A percentile compares a stretch with the other conserved stretches of the same genome.
Evolutionary conservation across 192 early-diverging fungal genomes (phyloP).

Genomic region (Backusella tarrabulga): DNA sequence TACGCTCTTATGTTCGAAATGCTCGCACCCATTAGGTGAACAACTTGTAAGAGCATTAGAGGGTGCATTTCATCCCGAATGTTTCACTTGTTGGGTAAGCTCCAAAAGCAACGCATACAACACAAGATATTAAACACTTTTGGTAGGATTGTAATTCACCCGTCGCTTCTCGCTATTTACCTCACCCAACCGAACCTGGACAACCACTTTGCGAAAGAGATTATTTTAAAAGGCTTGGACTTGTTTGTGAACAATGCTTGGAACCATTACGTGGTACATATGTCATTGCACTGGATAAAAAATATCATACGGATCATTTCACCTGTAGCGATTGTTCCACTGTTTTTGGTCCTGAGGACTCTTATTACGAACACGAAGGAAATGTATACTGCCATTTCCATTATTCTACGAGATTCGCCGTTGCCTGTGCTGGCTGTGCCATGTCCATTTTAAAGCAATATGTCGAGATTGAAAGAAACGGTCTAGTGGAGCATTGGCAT

Average conservation of each 20-base stretch:
- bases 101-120: background rate
- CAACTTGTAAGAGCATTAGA: slow-evolving; percentile 90
- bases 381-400: slow-evolving; percentile 94
- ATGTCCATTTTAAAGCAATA: slow-evolving; percentile 95
- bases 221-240: slow-evolving; percentile 82
- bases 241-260: slow-evolving; percentile 85
- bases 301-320: slow-evolving; percentile 98
- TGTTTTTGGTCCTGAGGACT: slow-evolving; percentile 93
- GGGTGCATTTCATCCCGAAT: slow-evolving; percentile 88
- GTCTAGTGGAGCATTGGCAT: slow-evolving; percentile 90
- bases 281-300: slow-evolving; percentile 88
- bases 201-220: slow-evolving; percentile 82
- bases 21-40: slow-evolving; percentile 70
- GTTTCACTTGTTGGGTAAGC: slow-evolving; percentile 92
- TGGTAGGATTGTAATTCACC: slow-evolving; percentile 72
- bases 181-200: slow-evolving; percentile 58
- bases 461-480: slow-evolving; percentile 86
- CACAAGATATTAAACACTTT: background rate
- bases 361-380: slow-evolving; percentile 94
- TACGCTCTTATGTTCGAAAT: slow-evolving; percentile 39
- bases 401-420: slow-evolving; percentile 87
- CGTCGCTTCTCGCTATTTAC: slow-evolving; percentile 87
- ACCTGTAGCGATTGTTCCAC: slow-evolving; percentile 90
- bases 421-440: slow-evolving; percentile 94
- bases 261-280: slow-evolving; percentile 87